These are phyloP conservation scores for Pseudogymnoascus sp. DNA, from an alignment of 2,329 filamentous ascomycete genomes.

Conservation along the genomic window DNA sequence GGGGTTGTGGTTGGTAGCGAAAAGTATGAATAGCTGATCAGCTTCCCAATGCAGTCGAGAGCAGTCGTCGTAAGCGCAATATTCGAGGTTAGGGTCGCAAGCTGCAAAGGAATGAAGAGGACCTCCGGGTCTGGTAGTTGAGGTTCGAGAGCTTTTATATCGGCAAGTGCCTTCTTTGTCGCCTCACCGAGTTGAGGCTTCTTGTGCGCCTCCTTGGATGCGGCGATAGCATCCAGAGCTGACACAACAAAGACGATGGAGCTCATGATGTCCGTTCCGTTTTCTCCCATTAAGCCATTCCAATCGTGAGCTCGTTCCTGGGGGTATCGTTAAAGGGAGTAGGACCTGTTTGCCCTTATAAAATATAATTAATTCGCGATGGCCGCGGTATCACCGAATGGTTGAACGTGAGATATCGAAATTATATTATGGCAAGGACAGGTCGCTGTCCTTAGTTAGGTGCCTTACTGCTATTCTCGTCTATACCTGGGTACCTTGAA, in stretches of 20 bases:
- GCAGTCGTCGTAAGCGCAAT: constrained; percentile 80
- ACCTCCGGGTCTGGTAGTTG: constrained; percentile 81
- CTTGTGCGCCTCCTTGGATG: constrained; percentile 82
- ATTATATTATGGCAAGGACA: constrained; percentile 3
- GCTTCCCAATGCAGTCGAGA: constrained; percentile 95
- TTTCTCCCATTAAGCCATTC: constrained; percentile 30
- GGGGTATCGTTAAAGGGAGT: constrained; percentile 8
- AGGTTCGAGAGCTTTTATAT: constrained; percentile 77
- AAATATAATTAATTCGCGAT: constrained; percentile 8
- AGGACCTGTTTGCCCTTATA: constrained; percentile 4
- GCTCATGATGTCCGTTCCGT: constrained; percentile 56
- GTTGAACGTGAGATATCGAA: neutral
- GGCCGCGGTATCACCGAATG: neutral
- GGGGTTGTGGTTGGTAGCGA: constrained; percentile 53
- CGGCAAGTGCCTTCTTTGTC: constrained; percentile 69
- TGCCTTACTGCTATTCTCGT: constrained; percentile 3
- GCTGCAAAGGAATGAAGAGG: constrained; percentile 81
- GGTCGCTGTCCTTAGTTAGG: neutral
- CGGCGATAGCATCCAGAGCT: constrained; percentile 82
- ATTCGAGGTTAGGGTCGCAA: constrained; percentile 80
- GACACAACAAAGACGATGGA: constrained; percentile 94
- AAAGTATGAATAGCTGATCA: constrained; percentile 98
- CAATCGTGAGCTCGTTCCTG: constrained; percentile 34
- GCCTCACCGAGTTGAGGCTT: constrained; percentile 77
- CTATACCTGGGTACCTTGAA: constrained; percentile 3